Conservation (phyloP, 305 asterid species). For the Fraxinus dipetala region DNA sequence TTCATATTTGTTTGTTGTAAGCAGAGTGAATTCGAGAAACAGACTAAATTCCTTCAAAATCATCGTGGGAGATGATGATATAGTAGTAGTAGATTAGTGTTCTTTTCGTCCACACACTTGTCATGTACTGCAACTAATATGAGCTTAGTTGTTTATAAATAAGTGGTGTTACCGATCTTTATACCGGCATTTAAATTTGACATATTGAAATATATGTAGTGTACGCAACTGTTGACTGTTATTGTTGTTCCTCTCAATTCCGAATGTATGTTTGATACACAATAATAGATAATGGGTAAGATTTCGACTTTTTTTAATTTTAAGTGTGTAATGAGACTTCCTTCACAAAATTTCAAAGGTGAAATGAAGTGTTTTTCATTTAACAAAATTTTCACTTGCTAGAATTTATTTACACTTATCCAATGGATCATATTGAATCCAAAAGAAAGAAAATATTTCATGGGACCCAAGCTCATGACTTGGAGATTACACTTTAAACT, state of each 20-base stretch:
- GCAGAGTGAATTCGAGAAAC: not conserved
- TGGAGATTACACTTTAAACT: slow-evolving; percentile 40
- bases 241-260: not conserved
- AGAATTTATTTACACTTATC: not conserved
- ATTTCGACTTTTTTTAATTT: not conserved
- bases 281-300: not conserved
- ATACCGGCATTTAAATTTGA: slow-evolving; percentile 23
- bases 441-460: not conserved
- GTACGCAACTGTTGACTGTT: not conserved
- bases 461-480: not conserved
- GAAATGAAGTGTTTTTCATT: not conserved
- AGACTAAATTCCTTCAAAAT: not conserved
- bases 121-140: not conserved
- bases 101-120: not conserved
- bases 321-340: not conserved
- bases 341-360: too few relatives aligned
- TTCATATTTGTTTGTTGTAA: not conserved
- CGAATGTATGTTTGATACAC: not conserved
- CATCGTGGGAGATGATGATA: not conserved
- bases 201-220: slow-evolving; percentile 23
- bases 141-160: not conserved
- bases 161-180: not conserved
- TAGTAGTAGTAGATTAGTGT: not conserved
- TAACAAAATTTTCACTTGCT: not conserved
- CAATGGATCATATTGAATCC: not conserved